These are phyloP conservation scores for Quercus aquifolioides DNA, from an alignment of 306 rosid genomes.

Conservation along the genomic window DNA sequence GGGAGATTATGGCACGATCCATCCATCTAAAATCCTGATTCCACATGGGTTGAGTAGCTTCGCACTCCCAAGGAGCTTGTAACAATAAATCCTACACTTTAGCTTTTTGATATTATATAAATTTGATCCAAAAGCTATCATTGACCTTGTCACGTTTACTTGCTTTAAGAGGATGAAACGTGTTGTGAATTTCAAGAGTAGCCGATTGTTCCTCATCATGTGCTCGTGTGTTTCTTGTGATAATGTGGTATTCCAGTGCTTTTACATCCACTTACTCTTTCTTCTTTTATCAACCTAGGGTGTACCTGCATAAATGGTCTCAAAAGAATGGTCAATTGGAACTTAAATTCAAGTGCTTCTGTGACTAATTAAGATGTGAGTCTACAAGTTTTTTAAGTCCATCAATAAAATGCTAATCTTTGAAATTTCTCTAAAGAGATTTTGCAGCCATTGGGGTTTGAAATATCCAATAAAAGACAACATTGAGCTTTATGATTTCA, in stretches of 20 bases:
- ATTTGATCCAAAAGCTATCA: slow-evolving; percentile 23
- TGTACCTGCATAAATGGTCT: slow-evolving; percentile 50
- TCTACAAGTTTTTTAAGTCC: neutral
- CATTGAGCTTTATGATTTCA: no score
- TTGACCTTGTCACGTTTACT: slow-evolving; percentile 47
- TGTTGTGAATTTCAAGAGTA: slow-evolving; percentile 36
- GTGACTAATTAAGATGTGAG: neutral
- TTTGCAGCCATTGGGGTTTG: no score
- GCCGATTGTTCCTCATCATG: slow-evolving; percentile 59
- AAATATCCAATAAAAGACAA: neutral
- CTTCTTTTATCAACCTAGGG: slow-evolving; percentile 57
- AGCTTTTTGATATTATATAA: no score
- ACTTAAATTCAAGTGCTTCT: neutral
- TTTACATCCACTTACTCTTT: slow-evolving; percentile 21
- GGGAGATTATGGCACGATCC: no score
- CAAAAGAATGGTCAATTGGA: neutral
- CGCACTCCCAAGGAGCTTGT: no score
- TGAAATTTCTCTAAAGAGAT: neutral
- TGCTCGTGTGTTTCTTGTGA: slow-evolving; percentile 71
- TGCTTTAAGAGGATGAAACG: slow-evolving; percentile 41
- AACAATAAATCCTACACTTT: no score
- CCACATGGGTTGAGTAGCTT: no score
- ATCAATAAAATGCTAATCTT: neutral
- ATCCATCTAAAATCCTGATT: no score
- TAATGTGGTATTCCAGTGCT: slow-evolving; percentile 37